Base-by-base conservation (phyloP, 2,329 filamentous ascomycete genomes). In the Stylonectria norvegica region DNA sequence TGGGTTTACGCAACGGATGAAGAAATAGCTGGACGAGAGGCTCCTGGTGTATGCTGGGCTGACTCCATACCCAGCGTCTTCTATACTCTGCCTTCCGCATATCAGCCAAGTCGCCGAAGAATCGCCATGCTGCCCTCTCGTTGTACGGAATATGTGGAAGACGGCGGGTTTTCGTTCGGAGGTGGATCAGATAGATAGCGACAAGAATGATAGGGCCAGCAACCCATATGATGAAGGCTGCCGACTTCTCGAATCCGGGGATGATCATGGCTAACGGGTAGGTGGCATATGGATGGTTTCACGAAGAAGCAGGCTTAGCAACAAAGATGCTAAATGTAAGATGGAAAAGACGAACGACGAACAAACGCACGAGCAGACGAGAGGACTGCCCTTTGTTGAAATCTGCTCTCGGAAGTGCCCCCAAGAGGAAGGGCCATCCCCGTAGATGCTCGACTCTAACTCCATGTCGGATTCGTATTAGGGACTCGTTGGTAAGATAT, bases 21-120 rank as follows among this genome's bases (percentile, higher is more conserved):
- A 64, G 38, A 37, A 66, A 68, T 32, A 64, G 37, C 30, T 68
- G 65, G 3, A 57, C 45, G 9, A 68, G 43, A 3, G 61, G 57
- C 1, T 58, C 40, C 2, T 44, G 35, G 43, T 60, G 58, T 16
- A 42, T 41, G 20, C 48, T 43, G 19, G 56, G 54, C 19, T 59
- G 58, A 15, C 36, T 49, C 47, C 47, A 55, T 31, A 60, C 40
- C 59, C 59, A 62, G 5, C 40, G 35, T 9, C 54, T 48, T 12
- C 55, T 49, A 16, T 55, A 53, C 14, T 37, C 37, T n/a, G 50
- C 45, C 9, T 23, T 32, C 14, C 37, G 40, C 16, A 55, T 27
- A 6, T 50, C 37, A 5, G 32, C 20, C 9, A 59, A 19, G 34
- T 61, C 57, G 15, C 58, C 58, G 11, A 56, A 36, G 19, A 58